Conservation (phyloP, 2,329 filamentous ascomycete genomes). For the Xylariaceae sp. region DNA sequence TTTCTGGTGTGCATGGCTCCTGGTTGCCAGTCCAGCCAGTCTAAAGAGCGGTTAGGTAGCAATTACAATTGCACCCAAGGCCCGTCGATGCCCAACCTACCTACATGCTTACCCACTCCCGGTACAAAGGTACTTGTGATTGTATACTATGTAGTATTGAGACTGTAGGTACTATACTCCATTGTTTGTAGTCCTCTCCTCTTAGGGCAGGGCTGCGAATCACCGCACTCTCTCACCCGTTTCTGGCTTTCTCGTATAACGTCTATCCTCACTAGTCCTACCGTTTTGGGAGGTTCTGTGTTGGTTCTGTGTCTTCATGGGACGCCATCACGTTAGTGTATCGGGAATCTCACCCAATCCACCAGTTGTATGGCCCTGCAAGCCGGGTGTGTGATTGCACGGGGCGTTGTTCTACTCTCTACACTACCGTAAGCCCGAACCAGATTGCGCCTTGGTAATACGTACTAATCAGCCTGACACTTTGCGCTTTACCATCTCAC, state of each 20-base stretch:
- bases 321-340: constrained; percentile 7
- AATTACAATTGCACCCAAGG: constrained; percentile 36
- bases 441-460: constrained; percentile 3
- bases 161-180: not conserved
- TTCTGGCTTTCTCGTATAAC: constrained; percentile 11
- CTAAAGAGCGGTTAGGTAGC: constrained; percentile 36
- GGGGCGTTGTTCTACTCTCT: constrained; percentile 7
- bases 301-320: constrained; percentile 10
- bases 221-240: constrained; percentile 8
- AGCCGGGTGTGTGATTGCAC: constrained; percentile 7
- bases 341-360: constrained; percentile 3
- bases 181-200: no score
- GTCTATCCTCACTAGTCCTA: constrained; percentile 5
- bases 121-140: constrained; percentile 13
- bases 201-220: constrained; percentile 17
- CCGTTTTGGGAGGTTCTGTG: constrained; percentile 13
- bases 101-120: constrained; percentile 8
- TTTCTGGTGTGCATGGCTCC: constrained; percentile 26
- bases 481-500: constrained; percentile 15
- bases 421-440: not conserved
- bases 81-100: constrained; percentile 40
- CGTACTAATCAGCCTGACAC: constrained; percentile 15
- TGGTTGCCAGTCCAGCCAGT: no score
- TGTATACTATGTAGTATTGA: not conserved
- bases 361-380: constrained; percentile 11